A percentile compares a stretch with the other conserved stretches of the same genome.
These are phyloP conservation scores for Serendipita sp. DNA, from an alignment of 768 basidiomycete genomes.

Conservation along the genomic window DNA sequence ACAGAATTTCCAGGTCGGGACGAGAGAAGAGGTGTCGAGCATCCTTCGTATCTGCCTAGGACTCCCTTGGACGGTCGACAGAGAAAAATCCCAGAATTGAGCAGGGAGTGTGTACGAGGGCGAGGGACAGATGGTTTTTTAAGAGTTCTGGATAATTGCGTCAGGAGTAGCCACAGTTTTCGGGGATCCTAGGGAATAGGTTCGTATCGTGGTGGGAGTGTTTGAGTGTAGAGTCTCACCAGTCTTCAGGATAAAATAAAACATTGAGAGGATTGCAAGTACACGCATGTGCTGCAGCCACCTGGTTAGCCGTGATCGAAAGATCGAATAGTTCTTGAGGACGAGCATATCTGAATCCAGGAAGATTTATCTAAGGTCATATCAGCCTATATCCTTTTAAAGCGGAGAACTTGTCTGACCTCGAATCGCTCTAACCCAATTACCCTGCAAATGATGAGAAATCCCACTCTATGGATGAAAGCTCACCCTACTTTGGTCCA, in stretches of 20 bases:
- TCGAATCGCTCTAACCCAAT: background rate
- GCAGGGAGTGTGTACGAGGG: conserved; percentile 58
- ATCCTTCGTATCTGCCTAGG: conserved; percentile 37
- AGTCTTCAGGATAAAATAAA: conserved; percentile 75
- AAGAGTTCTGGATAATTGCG: conserved; percentile 30
- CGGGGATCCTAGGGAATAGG: conserved; percentile 52
- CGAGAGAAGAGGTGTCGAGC: conserved; percentile 38
- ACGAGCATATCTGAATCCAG: conserved; percentile 84
- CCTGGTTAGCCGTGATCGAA: conserved; percentile 33
- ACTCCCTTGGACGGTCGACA: conserved; percentile 53
- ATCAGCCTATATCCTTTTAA: background rate
- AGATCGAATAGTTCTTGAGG: conserved; percentile 30
- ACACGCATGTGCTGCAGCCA: conserved; percentile 81
- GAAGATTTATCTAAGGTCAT: conserved; percentile 33
- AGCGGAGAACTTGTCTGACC: background rate
- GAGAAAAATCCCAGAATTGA: conserved; percentile 84
- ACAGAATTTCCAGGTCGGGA: conserved; percentile 52
- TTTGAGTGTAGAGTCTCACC: conserved; percentile 27
- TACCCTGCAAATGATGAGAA: background rate
- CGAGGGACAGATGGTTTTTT: conserved; percentile 21
- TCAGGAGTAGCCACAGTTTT: conserved; percentile 70
- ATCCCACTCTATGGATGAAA: background rate
- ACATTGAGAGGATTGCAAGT: conserved; percentile 84
- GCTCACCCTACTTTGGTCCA: conserved; percentile 38
- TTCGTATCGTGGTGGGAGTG: background rate